Base-by-base conservation (phyloP, 331 rosid species). In the Dryas integrifolia region DNA sequence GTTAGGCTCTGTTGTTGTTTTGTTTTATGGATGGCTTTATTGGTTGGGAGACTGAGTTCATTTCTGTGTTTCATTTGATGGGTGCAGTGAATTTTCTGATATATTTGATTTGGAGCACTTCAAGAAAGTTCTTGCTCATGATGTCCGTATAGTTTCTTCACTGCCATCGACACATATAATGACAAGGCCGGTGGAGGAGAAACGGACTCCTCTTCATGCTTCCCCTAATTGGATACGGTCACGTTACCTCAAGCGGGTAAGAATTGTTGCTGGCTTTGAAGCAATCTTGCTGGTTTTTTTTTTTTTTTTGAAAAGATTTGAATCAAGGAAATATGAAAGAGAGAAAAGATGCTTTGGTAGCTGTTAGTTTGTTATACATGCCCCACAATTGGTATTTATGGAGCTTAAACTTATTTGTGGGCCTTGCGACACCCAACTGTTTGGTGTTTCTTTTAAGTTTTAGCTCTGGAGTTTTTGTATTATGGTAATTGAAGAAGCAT, bases 71-170 rank as follows among this genome's bases (percentile, higher is more conserved):
- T n/a, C 12, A 11, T 65, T 85, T 64, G 59, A 67, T 79, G 82
- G 24, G 60, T 85, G 92, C 86, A 94, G 98, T 86, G 98, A 94
- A 65, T 94, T 94, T 71, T 86, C 89, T 71, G 98, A 94, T 72
- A 94, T 94, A 82, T 94, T 94, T 83, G 97, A 94, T 77, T 74
- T 94, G 82, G 90, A 91, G 72, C 96, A 94, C 77, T 94, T 94
- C 87, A 94, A 89, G 86, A 88, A 71, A 21, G 96, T 82, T 39
- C 87, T 94, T 67, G 86, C 84, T 3, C 30, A 86, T 59, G 97
- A 86, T 66, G 97, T 89, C 47, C 79, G 88, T 49, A 82, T 94
- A 58, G 92, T 94, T 62, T 88, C 96, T 4, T 86, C 97, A 16
- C 78, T 94, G 82, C 98, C 98, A 50, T 94, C 98, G 9, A 91